Base-by-base conservation (phyloP, 352 stramenopile species). In the Globisporangium okanoganense region DNA sequence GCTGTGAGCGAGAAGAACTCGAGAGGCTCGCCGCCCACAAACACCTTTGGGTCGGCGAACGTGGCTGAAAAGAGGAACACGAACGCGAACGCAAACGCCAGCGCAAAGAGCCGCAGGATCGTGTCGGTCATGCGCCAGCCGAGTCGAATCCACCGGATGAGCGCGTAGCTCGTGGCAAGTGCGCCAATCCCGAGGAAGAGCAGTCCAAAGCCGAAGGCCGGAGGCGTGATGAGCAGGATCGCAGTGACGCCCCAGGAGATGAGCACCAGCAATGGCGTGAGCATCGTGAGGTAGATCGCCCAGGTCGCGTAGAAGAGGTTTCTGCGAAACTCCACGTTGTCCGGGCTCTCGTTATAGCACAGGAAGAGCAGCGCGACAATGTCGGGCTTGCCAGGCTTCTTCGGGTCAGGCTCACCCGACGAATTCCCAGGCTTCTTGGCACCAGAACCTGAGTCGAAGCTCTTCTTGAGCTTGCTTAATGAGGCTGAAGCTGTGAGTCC, bases 91-190 rank as follows among this genome's bases (percentile, higher is more conserved):
- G 70, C 55, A 58, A 92, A 90, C 9, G 82, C 58, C 2, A 79
- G 33, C 1, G 61, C 64, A 20, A 94, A 84, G 14, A 90, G 65
- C 24, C 53, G 48, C 10, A 92, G 62, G 14, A 90, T 76, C 12
- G 63, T 65, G 35, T 72, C 66, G 3, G 82, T 92, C 87, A 94
- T 92, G 44, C 87, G 81, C 87, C 87, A 96, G 22, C 83, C 85
- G 64, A 90, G 88, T 8, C 69, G 73, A 3, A 75, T 61, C 87
- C 87, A 96, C 5, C 85, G 68, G 5, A 74, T 49, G 9, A 82
- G 55, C 8, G 66, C 85, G 47, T 90, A 94, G 29, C 61, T 48
- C 8, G 70, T 71, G 22, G 67, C 52, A 3, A 87, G 65, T 0
- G 65, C 67, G 9, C 75, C 71, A n/a, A 84, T 48, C 0, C 83